Conservation (phyloP, 352 stramenopile species). For the Phytophthora foliorum region DNA sequence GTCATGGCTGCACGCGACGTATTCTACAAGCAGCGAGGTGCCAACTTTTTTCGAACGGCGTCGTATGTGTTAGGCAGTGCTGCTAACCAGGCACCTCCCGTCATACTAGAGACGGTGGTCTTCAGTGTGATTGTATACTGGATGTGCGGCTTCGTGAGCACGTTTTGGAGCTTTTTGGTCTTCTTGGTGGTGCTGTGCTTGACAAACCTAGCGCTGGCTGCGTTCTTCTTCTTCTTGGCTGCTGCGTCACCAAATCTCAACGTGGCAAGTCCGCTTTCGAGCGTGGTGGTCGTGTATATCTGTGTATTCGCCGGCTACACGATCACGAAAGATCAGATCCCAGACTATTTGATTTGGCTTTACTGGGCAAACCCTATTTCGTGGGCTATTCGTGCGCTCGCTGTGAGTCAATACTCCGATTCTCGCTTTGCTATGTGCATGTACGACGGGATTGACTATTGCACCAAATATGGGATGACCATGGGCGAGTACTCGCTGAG, state of each 20-base stretch:
- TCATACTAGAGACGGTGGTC: conserved; percentile 59
- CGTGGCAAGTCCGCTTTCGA: conserved; percentile 38
- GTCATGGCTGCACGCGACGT: conserved; percentile 54
- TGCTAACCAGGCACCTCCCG: conserved; percentile 29
- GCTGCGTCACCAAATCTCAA: conserved; percentile 30
- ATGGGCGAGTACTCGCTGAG: conserved; percentile 31
- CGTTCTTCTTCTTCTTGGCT: conserved; percentile 38
- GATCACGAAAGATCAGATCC: conserved; percentile 33
- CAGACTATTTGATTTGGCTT: conserved; percentile 10
- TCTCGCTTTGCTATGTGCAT: conserved; percentile 4
- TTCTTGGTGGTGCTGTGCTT: conserved; percentile 59
- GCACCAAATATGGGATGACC: conserved; percentile 5
- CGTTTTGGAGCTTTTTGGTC: background rate
- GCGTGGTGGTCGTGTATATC: conserved; percentile 39
- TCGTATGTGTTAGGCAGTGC: conserved; percentile 55
- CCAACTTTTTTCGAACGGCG: conserved; percentile 63
- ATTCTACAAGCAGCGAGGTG: conserved; percentile 46
- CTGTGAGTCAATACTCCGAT: conserved; percentile 36
- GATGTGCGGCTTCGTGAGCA: conserved; percentile 56
- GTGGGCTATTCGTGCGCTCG: conserved; percentile 34
- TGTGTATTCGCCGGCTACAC: conserved; percentile 47
- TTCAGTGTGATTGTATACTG: conserved; percentile 78
- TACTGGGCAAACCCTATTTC: conserved; percentile 48
- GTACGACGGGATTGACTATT: conserved; percentile 23
- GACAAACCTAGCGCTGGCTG: conserved; percentile 44